phyloP scores from a whole-genome alignment of 2,329 filamentous ascomycete genomes.

The Verruconis gallopava region DNA sequence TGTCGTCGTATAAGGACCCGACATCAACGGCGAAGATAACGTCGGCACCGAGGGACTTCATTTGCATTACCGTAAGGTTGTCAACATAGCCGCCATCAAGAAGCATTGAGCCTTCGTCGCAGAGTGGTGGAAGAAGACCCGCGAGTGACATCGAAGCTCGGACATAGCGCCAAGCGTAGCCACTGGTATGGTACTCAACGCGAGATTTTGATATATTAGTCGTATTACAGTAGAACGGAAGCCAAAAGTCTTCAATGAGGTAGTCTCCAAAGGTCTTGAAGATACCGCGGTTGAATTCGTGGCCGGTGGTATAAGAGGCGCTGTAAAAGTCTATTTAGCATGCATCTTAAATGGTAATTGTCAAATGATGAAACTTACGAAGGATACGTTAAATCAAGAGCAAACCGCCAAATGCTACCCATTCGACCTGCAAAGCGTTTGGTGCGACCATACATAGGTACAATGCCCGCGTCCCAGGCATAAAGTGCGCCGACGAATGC shows the following conservation, averaged over 20 bases:
- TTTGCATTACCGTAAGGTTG: conserved; percentile 91
- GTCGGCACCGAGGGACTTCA: conserved; percentile 87
- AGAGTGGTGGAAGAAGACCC: conserved; percentile 81
- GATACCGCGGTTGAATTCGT: conserved; percentile 97
- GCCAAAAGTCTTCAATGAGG: conserved; percentile 98
- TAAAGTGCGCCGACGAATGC: conserved; percentile 92
- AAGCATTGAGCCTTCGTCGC: conserved; percentile 93
- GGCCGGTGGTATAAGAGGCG: conserved; percentile 91
- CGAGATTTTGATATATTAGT: conserved; percentile 96
- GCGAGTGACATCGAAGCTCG: conserved; percentile 94
- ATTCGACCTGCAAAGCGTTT: conserved; percentile 99
- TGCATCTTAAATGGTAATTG: background rate
- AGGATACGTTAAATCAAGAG: conserved; percentile 88
- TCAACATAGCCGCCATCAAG: conserved; percentile 95
- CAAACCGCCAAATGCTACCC: conserved; percentile 98
- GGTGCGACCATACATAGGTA: conserved; percentile 89
- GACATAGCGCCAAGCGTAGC: conserved; percentile 96
- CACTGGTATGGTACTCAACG: conserved; percentile 84
- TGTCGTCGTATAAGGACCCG: conserved; percentile 80
- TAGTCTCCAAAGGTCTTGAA: conserved; percentile 97
- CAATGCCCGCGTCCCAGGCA: conserved; percentile 88
- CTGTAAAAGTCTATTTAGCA: conserved; percentile 14
- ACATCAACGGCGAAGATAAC: conserved; percentile 95
- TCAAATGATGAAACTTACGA: conserved; percentile 35
- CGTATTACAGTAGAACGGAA: conserved; percentile 98